These are phyloP conservation scores for Colletotrichum trifolii DNA, from an alignment of 2,329 filamentous ascomycete genomes.

Conservation along the genomic window DNA sequence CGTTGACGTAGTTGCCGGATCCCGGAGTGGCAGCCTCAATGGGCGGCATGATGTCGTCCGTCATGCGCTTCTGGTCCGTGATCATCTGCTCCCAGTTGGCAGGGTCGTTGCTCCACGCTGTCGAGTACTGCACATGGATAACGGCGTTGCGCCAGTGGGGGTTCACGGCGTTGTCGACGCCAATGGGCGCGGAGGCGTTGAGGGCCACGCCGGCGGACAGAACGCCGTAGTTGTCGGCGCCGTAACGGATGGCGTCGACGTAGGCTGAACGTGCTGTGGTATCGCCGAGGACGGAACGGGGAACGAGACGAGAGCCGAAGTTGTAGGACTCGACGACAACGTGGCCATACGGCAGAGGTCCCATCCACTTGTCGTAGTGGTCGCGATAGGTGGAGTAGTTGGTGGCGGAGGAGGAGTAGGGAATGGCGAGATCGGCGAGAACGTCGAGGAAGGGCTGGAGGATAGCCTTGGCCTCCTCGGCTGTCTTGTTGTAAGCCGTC, in stretches of 20 bases:
- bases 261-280: constrained; percentile 41
- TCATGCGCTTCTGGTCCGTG: constrained; percentile 35
- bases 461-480: constrained; percentile 54
- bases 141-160: constrained; percentile 34
- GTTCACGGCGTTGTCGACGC: constrained; percentile 36
- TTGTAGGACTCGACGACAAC: constrained; percentile 61
- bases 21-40: constrained; percentile 48
- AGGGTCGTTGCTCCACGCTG: constrained; percentile 36
- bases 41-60: constrained; percentile 35
- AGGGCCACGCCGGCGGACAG: constrained; percentile 40
- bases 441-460: constrained; percentile 56
- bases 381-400: constrained; percentile 48
- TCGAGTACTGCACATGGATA: constrained; percentile 36
- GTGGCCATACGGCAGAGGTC: constrained; percentile 53
- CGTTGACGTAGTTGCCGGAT: constrained; percentile 61
- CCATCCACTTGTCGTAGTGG: constrained; percentile 56
- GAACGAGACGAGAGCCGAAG: constrained; percentile 56
- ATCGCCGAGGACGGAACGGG: constrained; percentile 47
- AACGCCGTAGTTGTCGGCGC: constrained; percentile 30
- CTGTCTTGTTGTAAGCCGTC: constrained; percentile 59
- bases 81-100: constrained; percentile 31
- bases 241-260: constrained; percentile 34
- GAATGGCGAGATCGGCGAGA: constrained; percentile 50
- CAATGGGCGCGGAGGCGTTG: constrained; percentile 27
- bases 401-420: constrained; percentile 39